phyloP scores from a whole-genome alignment of 805 yeast species.

The Cephaloascus fragrans region DNA sequence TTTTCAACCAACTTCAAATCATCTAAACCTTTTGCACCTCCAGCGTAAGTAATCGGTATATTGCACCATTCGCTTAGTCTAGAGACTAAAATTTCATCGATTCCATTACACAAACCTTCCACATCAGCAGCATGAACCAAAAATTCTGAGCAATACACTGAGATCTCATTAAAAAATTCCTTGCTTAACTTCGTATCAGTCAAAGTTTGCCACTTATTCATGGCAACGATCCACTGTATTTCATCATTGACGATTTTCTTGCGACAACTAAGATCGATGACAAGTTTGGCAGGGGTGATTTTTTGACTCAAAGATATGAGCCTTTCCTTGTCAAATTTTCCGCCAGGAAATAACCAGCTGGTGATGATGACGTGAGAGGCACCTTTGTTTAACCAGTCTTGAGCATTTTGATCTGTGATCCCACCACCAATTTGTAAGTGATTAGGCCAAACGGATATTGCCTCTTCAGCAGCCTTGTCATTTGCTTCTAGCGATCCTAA shows the following conservation, averaged over 20 bases:
- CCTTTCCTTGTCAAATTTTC: slow-evolving; percentile 40
- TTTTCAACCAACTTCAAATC: slow-evolving; percentile 61
- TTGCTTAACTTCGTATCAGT: slow-evolving; percentile 52
- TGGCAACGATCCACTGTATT: slow-evolving; percentile 83
- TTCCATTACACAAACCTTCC: slow-evolving; percentile 91
- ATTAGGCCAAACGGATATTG: slow-evolving; percentile 65
- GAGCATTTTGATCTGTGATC: slow-evolving; percentile 64
- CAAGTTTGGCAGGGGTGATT: slow-evolving; percentile 61
- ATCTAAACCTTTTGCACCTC: slow-evolving; percentile 74
- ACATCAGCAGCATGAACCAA: slow-evolving; percentile 97
- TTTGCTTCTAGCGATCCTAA: slow-evolving; percentile 70
- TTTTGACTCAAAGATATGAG: slow-evolving; percentile 35
- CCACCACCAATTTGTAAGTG: slow-evolving; percentile 91
- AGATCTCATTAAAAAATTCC: slow-evolving; percentile 43
- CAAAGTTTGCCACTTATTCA: slow-evolving; percentile 93
- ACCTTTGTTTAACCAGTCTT: slow-evolving; percentile 62
- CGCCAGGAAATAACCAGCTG: slow-evolving; percentile 77
- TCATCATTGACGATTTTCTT: slow-evolving; percentile 15
- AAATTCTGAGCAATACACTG: slow-evolving; percentile 73
- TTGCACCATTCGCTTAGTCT: slow-evolving; percentile 74
- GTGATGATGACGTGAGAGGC: slow-evolving; percentile 91
- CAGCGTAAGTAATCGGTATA: slow-evolving; percentile 86
- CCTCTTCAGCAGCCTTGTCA: slow-evolving; percentile 73
- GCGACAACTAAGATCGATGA: slow-evolving; percentile 86
- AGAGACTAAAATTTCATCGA: slow-evolving; percentile 69